Evolutionary conservation across 2,329 filamentous ascomycete species (phyloP).

Genomic region (Cadophora sp.): DNA sequence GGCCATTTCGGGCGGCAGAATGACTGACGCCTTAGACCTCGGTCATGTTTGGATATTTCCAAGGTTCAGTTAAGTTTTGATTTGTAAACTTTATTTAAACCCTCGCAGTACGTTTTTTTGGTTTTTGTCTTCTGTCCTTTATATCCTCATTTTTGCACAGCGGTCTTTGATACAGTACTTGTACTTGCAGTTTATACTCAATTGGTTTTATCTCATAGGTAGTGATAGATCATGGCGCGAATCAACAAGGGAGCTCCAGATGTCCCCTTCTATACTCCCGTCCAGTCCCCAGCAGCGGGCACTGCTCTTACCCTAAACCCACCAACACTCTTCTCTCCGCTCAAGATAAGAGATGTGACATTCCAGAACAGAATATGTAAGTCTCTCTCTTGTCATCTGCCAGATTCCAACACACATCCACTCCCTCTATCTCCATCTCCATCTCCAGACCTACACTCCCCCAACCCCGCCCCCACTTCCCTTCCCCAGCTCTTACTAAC

Average conservation of each 20-base stretch:
- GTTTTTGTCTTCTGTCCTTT: neutral
- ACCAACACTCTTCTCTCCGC: constrained; percentile 51
- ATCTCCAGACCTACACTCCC: too few relatives aligned
- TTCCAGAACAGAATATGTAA: constrained; percentile 54
- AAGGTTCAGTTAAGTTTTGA: neutral
- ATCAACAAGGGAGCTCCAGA: constrained; percentile 35
- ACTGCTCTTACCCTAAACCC: constrained; percentile 40
- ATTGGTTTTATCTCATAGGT: neutral
- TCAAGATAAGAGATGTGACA: constrained; percentile 52
- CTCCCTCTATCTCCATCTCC: neutral
- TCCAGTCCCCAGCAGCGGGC: constrained; percentile 42
- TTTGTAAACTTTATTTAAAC: neutral
- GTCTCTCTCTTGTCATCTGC: neutral
- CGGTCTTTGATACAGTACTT: neutral
- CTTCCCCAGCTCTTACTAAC: constrained; percentile 12
- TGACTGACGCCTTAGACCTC: constrained; percentile 1
- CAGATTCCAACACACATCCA: neutral
- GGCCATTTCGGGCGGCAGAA: constrained; percentile 3
- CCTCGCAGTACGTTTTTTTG: neutral
- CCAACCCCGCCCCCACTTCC: constrained; percentile 12
- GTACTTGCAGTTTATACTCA: neutral
- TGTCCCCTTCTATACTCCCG: constrained; percentile 43
- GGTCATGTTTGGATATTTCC: neutral
- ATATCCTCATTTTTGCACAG: neutral
- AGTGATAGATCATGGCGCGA: neutral